Percentiles rank a stretch among this genome's conserved stretches.
These are phyloP conservation scores for Monosporascus sp. DNA, from an alignment of 2,329 filamentous ascomycete species.

Conservation along the genomic window DNA sequence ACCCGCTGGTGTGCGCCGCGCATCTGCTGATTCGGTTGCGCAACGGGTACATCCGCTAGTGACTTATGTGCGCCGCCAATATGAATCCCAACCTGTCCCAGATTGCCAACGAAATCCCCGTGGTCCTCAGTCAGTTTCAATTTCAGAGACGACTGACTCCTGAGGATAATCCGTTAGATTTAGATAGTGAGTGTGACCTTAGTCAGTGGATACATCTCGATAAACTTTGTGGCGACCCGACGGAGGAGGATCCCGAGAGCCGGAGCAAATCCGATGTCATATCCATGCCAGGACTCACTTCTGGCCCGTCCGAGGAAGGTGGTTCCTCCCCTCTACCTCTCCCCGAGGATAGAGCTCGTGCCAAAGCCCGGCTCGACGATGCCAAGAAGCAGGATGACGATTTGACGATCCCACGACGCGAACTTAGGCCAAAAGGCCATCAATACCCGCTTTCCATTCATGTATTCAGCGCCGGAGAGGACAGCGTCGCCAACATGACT, in stretches of 20 bases:
- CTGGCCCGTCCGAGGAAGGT: background rate
- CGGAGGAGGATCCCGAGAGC: background rate
- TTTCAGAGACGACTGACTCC: background rate
- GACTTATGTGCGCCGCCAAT: background rate
- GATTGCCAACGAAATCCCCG: background rate
- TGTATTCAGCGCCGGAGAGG: background rate
- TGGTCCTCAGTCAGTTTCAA: background rate
- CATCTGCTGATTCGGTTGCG: conserved; percentile 1
- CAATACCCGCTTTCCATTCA: background rate
- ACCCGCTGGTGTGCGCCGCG: background rate
- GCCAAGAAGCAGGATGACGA: background rate
- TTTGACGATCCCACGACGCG: background rate
- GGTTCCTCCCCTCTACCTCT: background rate
- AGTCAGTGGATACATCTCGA: background rate
- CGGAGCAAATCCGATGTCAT: background rate
- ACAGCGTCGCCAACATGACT: background rate
- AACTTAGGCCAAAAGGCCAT: background rate
- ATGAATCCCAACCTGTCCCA: background rate
- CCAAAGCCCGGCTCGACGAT: background rate
- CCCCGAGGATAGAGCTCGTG: background rate
- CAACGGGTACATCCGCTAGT: background rate
- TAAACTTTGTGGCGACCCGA: background rate
- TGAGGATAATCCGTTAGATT: too few species aligned
- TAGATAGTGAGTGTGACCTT: background rate
- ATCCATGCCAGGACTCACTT: conserved; percentile 1